A percentile compares a stretch with the other conserved stretches of the same genome.
phyloP scores from a whole-genome alignment of 495 filamentous ascomycete species.

The Aspergillus baeticus region DNA sequence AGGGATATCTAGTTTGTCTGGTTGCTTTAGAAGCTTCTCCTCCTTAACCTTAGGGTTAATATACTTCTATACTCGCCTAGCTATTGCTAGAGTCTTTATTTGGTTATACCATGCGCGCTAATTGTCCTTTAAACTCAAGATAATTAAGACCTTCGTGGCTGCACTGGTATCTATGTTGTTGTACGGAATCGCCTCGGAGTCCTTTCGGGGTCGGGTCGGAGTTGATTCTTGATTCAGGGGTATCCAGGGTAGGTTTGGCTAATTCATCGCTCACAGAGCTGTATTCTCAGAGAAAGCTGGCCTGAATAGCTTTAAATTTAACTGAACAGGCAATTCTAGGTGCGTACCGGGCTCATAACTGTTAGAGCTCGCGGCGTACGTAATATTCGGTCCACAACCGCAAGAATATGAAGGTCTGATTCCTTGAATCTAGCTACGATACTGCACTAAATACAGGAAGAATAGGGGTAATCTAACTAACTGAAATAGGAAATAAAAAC shows the following conservation, averaged over 20 bases:
- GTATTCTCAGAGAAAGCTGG: neutral
- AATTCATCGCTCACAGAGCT: neutral
- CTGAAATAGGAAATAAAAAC: neutral
- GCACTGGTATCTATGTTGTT: no score
- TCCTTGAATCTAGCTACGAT: slow-evolving; percentile 1
- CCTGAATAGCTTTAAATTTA: neutral
- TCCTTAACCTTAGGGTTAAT: no score
- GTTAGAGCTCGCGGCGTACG: neutral
- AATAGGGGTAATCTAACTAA: slow-evolving; percentile 6
- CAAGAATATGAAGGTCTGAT: slow-evolving; percentile 2
- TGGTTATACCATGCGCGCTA: no score
- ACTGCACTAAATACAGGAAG: slow-evolving; percentile 1
- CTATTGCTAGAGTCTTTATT: no score
- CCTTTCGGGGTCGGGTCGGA: no score
- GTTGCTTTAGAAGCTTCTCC: no score
- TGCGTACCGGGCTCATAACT: neutral
- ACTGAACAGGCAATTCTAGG: neutral
- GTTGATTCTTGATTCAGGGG: neutral
- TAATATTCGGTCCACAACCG: neutral
- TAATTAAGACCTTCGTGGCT: no score
- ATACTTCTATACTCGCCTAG: no score
- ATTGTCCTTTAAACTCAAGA: no score
- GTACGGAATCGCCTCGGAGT: no score
- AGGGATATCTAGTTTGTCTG: no score
- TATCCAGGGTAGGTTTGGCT: neutral